Evolutionary conservation across 164 flowering plant genomes (phyloP).

Genomic region (Malania oleifera): DNA sequence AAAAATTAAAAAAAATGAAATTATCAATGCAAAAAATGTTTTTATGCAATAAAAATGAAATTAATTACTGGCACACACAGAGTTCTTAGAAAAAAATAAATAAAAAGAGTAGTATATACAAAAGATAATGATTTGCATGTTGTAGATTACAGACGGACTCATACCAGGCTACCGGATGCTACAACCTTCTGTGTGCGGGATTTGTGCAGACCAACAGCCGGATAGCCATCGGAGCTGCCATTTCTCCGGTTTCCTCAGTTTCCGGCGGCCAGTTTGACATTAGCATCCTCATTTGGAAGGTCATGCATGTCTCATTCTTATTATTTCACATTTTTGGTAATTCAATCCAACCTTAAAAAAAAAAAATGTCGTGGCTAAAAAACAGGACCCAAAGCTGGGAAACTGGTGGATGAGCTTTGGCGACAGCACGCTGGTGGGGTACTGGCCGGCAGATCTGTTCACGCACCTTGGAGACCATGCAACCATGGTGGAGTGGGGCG

Average conservation of each 20-base stretch:
- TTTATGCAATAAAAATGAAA: too few relatives aligned
- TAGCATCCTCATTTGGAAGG: slow-evolving; percentile 76
- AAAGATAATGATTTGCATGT: too few relatives aligned
- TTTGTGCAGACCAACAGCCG: slow-evolving; percentile 65
- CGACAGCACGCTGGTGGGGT: slow-evolving; percentile 53
- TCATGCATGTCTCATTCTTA: slow-evolving; percentile 5
- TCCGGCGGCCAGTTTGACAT: slow-evolving; percentile 50
- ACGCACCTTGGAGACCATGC: slow-evolving; percentile 60
- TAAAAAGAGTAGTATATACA: too few relatives aligned
- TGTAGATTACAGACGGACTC: slow-evolving; percentile 51
- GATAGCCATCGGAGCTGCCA: slow-evolving; percentile 70
- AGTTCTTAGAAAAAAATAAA: too few relatives aligned
- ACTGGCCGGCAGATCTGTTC: slow-evolving; percentile 71
- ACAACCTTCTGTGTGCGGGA: slow-evolving; percentile 70
- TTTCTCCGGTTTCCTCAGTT: slow-evolving; percentile 50
- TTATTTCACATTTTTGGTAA: not conserved
- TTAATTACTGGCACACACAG: too few relatives aligned
- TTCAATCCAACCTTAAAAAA: too few relatives aligned
- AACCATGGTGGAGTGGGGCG: slow-evolving; percentile 82
- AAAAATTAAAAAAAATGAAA: too few relatives aligned
- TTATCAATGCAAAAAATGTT: too few relatives aligned
- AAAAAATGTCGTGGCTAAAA: too few relatives aligned
- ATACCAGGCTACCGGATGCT: slow-evolving; percentile 73
- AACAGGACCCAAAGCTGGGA: slow-evolving; percentile 64
- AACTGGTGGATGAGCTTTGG: slow-evolving; percentile 81